Evolutionary conservation across 1,284 basidiomycete species (phyloP), one percentile per base, ranked within the genome.

Genomic region (Rhizoctonia solani): DNA sequence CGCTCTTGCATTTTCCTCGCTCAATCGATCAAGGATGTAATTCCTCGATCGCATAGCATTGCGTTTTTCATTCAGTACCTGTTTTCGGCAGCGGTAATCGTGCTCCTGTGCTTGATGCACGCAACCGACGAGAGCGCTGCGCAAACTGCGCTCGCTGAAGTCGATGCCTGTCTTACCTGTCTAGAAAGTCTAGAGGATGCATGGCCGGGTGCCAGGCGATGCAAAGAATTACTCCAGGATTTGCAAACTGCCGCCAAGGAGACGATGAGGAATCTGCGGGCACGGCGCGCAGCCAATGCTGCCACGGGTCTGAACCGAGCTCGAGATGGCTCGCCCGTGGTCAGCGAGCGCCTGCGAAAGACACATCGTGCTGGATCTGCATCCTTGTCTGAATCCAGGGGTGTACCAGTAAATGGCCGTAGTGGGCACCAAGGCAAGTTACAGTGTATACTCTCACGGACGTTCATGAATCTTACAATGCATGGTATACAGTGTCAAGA

Each of bases 21-120:
- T 1, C 87, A 91, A 42, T 90, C 91, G 14, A 89, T 93, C 77
- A 90, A 87, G 74, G 87, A 90, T 72, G 86, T 90, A 53, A 89
- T 95, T 1, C 92, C 93, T 2, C 84, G 90, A 3, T 92, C 91
- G 13, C 93, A 95, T 74, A 91, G 94, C 75, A 83, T 95, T 39
- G 91, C 92, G 1, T 92, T 95, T 76, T 94, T 92, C 80, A 92
- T 93, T 67, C 93, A 95, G 74, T 91, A 93, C 73, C 82, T 95
- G 19, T 95, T 94, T 81, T 93, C 90, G 72, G 93, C 92, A 30
- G 90, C 91, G 1, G 90, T 94, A 67, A 92, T 95, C 73, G 86
- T 94, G 50, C 79, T 95, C 39, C 80, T 95, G 2, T 95, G 89
- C 77, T 89, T 93, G 54, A 93, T 94, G 84, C 92, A 93, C 75